Evolutionary conservation across 768 basidiomycete genomes (phyloP).

Genomic region (Boletus pseudo-olivaceus): DNA sequence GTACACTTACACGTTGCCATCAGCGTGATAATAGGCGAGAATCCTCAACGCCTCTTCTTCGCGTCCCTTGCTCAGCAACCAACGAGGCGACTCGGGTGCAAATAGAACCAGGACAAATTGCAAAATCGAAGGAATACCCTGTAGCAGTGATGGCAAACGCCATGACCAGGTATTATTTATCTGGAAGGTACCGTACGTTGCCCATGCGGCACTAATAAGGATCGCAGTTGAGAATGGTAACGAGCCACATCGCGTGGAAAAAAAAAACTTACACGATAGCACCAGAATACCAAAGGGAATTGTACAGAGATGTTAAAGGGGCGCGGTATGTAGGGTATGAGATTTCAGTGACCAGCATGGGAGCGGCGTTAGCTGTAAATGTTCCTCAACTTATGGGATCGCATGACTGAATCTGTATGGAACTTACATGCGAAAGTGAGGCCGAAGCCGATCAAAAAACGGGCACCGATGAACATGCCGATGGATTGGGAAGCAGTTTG

Average conservation of each 20-base stretch:
- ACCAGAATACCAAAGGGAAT: conserved; percentile 85
- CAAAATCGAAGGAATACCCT: conserved; percentile 64
- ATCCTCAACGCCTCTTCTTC: conserved; percentile 64
- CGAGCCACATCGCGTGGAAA: background rate
- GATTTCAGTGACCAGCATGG: conserved; percentile 83
- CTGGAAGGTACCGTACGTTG: conserved; percentile 77
- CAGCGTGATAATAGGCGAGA: conserved; percentile 82
- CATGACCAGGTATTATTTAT: conserved; percentile 70
- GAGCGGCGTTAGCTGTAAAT: conserved; percentile 61
- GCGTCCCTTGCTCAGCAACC: conserved; percentile 70
- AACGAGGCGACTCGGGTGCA: conserved; percentile 83
- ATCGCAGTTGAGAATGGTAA: background rate
- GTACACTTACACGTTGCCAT: conserved; percentile 55
- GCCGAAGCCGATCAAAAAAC: conserved; percentile 76
- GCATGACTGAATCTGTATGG: background rate
- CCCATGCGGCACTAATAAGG: conserved; percentile 65
- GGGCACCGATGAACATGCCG: conserved; percentile 78
- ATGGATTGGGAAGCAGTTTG: conserved; percentile 72
- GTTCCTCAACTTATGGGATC: background rate
- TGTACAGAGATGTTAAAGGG: conserved; percentile 72
- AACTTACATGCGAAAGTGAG: conserved; percentile 60
- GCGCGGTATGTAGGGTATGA: conserved; percentile 82
- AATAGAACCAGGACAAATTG: conserved; percentile 67
- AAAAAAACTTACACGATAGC: conserved; percentile 59
- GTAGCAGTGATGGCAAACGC: conserved; percentile 76